Percentiles rank a stretch among this genome's conserved stretches.
phyloP scores from a whole-genome alignment of 192 early-diverging fungal genomes.

The Entrophospora sp. region DNA sequence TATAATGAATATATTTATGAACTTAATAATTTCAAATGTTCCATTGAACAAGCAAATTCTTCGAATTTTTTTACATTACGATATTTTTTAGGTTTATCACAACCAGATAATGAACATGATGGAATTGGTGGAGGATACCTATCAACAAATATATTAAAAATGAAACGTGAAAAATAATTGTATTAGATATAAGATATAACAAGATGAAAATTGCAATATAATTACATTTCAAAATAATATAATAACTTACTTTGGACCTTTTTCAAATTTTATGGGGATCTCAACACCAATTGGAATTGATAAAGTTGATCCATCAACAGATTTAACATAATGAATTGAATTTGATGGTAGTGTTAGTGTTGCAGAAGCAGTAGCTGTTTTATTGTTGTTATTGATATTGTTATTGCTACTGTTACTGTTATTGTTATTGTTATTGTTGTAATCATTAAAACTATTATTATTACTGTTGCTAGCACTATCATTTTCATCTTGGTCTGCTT shows the following conservation, averaged over 20 bases:
- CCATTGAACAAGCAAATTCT: conserved; percentile 51
- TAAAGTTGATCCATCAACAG: conserved; percentile 30
- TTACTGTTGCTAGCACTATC: conserved; percentile 35
- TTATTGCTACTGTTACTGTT: no score
- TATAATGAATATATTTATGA: no score
- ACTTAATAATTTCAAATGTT: no score
- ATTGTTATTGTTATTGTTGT: no score
- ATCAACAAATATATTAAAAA: conserved; percentile 15
- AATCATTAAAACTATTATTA: no score
- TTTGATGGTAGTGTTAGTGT: not conserved
- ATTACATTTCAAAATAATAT: no score
- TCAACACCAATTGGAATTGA: conserved; percentile 25
- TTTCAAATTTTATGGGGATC: conserved; percentile 9
- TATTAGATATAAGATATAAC: no score
- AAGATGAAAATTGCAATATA: no score
- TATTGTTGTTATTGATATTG: no score
- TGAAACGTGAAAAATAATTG: no score
- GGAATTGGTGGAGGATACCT: conserved; percentile 40
- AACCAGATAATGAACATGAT: conserved; percentile 39
- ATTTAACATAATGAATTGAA: conserved; percentile 32
- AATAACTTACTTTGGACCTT: conserved; percentile 22
- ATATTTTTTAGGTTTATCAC: conserved; percentile 47
- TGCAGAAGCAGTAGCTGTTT: no score
- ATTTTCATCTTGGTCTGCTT: conserved; percentile 49
- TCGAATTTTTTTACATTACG: conserved; percentile 34